Evolutionary conservation across 2,329 filamentous ascomycete genomes (phyloP), one percentile per base, ranked within the genome.

Genomic region (Ophiostoma novo-ulmi): DNA sequence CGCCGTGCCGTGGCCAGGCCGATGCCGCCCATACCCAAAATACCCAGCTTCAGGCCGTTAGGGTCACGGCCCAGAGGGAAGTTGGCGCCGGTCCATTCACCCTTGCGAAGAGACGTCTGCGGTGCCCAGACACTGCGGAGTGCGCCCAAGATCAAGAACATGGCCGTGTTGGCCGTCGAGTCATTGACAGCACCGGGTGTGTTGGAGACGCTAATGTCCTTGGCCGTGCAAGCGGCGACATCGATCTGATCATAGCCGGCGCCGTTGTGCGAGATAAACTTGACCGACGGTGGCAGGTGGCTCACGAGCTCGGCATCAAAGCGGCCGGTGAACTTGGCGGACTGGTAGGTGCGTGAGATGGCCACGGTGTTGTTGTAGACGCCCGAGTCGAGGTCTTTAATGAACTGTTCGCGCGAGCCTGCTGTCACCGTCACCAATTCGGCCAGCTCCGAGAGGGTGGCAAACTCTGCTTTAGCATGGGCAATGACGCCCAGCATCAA

Each of bases 181-280:
- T 91, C 87, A 76, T 91, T 86, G 22, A 90, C 88, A 0, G 87
- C 87, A 0, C 84, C 86, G n/a, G 89, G 90, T 1, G 88, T 86
- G 76, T 92, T 91, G 67, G 89, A 90, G 38, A 92, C 87, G 10
- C 81, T 82, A 69, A 92, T 84, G 26, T 81, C 81, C 44, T 84
- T 83, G 0, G 80, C 80, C 44, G 85, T 87, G 79, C 89, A 91
- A 36, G 88, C 87, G 69, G 84, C 77, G 3, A 90, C 82, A 75
- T 91, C 87, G 72, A 92, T 82, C 77, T 91, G 88, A 76, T 92
- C 90, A 78, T 92, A 93, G n/a, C 90, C 90, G n/a, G 72, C 72
- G 44, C 72, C 72, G 55, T 70, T 73, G 67, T 73, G 70, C 26
- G 61, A 68, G 13, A 73, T 22, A 6, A 70, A 70, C 72, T 80